Evolutionary conservation across 2,329 filamentous ascomycete species (phyloP).

Genomic region (Fusarium siculi): DNA sequence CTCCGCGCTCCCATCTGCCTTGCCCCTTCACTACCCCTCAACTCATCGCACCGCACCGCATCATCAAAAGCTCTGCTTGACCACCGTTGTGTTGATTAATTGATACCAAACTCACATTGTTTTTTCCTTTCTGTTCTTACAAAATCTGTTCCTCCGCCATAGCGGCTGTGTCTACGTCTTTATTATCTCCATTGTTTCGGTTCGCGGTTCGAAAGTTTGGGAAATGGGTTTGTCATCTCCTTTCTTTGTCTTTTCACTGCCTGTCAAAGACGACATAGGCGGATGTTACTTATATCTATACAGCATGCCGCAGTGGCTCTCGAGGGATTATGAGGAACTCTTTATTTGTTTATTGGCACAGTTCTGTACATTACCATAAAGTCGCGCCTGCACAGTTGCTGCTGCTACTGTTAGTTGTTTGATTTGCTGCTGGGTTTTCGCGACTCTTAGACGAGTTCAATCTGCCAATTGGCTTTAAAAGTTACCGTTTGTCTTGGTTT

Average conservation of each 20-base stretch:
- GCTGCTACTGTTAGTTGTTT: constrained; percentile 50
- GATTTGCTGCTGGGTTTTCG: constrained; percentile 48
- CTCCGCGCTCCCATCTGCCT: constrained; percentile 33
- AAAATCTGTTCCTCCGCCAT: constrained; percentile 36
- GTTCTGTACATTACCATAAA: constrained; percentile 67
- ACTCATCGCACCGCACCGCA: constrained; percentile 19
- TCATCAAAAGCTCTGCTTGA: constrained; percentile 39
- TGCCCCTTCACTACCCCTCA: constrained; percentile 29
- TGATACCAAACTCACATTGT: constrained; percentile 49
- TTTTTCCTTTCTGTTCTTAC: constrained; percentile 30
- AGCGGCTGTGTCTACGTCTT: constrained; percentile 44
- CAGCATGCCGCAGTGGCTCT: constrained; percentile 47
- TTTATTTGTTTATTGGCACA: constrained; percentile 50
- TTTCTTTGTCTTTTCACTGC: constrained; percentile 33
- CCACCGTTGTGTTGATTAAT: constrained; percentile 51
- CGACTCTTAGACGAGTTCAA: constrained; percentile 53
- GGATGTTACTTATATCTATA: constrained; percentile 41
- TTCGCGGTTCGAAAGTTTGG: constrained; percentile 26
- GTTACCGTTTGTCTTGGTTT: constrained; percentile 43
- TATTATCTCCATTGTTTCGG: constrained; percentile 20
- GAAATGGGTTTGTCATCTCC: constrained; percentile 46
- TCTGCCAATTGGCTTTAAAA: constrained; percentile 49
- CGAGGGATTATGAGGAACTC: constrained; percentile 53
- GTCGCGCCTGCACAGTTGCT: constrained; percentile 56
- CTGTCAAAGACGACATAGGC: constrained; percentile 43